These are phyloP conservation scores for Coemansia aciculifera DNA, from an alignment of 192 early-diverging fungal species.

Conservation along the genomic window DNA sequence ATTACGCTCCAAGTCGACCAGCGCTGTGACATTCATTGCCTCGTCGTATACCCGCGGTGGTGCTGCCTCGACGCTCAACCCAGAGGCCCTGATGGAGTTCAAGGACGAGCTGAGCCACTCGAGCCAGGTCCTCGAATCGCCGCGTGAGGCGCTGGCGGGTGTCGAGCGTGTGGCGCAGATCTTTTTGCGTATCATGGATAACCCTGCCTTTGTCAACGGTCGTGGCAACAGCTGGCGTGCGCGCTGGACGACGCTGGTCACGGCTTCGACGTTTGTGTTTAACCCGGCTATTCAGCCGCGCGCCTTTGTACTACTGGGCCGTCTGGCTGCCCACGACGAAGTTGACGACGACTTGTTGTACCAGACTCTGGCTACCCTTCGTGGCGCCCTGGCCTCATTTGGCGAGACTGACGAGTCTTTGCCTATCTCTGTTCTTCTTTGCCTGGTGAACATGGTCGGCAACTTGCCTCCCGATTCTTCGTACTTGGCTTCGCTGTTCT, in stretches of 20 bases:
- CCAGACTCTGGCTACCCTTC: conserved; percentile 86
- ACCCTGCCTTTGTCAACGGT: conserved; percentile 56
- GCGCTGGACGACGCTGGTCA: conserved; percentile 89
- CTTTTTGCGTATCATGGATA: conserved; percentile 60
- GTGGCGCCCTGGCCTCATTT: conserved; percentile 81
- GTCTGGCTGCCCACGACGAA: conserved; percentile 78
- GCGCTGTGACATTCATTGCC: conserved; percentile 54
- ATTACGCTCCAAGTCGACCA: conserved; percentile 52
- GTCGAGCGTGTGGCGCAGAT: conserved; percentile 62
- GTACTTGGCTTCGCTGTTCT: conserved; percentile 85
- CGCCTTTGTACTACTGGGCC: conserved; percentile 88
- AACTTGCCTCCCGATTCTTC: conserved; percentile 79
- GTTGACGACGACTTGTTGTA: conserved; percentile 93
- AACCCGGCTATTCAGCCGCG: conserved; percentile 93
- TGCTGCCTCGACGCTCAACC: conserved; percentile 54
- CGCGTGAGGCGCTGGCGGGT: conserved; percentile 48
- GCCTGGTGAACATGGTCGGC: conserved; percentile 85
- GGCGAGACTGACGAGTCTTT: conserved; percentile 79
- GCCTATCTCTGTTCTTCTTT: conserved; percentile 85
- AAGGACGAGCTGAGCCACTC: conserved; percentile 40
- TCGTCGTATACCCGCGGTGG: conserved; percentile 56
- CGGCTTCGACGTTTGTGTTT: conserved; percentile 90
- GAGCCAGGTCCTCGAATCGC: conserved; percentile 27
- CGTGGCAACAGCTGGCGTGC: conserved; percentile 82
- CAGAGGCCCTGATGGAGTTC: conserved; percentile 54